phyloP scores from a whole-genome alignment of 257 asterid genomes.

The Petunia axillaris region DNA sequence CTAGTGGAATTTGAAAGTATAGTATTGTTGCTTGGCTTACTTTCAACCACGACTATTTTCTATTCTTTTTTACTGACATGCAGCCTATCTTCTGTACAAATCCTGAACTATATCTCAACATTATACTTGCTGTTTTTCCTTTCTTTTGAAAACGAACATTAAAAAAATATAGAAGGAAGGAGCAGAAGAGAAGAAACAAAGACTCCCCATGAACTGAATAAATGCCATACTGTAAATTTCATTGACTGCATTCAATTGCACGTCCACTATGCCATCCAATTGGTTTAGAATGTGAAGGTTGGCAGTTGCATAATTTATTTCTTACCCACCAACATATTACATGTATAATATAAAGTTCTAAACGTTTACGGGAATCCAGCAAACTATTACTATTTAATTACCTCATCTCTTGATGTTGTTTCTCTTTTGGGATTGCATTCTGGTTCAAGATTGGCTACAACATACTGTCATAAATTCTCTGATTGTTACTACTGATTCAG shows the following conservation, averaged over 20 bases:
- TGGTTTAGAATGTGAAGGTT: constrained; percentile 13
- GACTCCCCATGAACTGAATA: not conserved
- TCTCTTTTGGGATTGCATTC: not conserved
- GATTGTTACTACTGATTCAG: not conserved
- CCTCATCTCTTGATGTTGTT: not conserved
- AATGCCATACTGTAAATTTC: constrained; percentile 6
- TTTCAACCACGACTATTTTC: not conserved
- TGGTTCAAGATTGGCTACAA: constrained; percentile 9
- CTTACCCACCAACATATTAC: not conserved
- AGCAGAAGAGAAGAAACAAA: not conserved
- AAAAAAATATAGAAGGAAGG: not conserved
- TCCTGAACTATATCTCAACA: too few relatives aligned
- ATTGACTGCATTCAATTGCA: not conserved
- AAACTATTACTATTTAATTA: not conserved
- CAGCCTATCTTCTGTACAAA: too few relatives aligned
- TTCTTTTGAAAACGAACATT: too few relatives aligned
- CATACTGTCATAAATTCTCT: not conserved
- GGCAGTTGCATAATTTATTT: constrained; percentile 19
- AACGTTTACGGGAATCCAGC: not conserved
- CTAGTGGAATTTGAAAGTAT: not conserved
- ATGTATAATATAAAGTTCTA: not conserved
- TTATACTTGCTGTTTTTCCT: too few relatives aligned
- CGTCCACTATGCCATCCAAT: not conserved
- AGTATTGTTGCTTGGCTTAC: not conserved
- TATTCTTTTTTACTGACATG: too few relatives aligned